These are phyloP conservation scores for Yamadazyma siamensis DNA, from an alignment of 1,139 yeast genomes.

Conservation along the genomic window DNA sequence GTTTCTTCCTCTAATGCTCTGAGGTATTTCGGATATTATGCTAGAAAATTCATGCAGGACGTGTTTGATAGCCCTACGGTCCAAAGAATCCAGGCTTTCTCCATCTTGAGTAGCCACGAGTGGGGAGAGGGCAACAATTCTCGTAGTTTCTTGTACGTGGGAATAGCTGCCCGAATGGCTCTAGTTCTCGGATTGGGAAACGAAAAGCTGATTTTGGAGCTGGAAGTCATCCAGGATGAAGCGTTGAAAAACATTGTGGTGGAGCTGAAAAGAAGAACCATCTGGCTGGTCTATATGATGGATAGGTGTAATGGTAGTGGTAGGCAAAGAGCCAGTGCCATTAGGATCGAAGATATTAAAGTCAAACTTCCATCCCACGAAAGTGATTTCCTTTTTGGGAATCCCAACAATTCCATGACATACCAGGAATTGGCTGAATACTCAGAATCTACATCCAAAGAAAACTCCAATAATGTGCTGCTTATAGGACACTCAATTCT, in stretches of 20 bases:
- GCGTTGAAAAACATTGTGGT: slow-evolving; percentile 15
- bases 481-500: slow-evolving; percentile 21
- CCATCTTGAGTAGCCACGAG: slow-evolving; percentile 36
- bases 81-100: slow-evolving; percentile 34
- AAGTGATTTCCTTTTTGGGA: slow-evolving; percentile 23
- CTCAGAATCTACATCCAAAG: neutral
- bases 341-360: slow-evolving; percentile 22
- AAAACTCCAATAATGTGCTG: neutral
- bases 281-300: slow-evolving; percentile 43
- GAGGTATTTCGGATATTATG: slow-evolving; percentile 39
- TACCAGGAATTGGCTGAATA: slow-evolving; percentile 11
- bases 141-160: slow-evolving; percentile 33
- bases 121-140: slow-evolving; percentile 42
- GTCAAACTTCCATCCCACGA: slow-evolving; percentile 23
- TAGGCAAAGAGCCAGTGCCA: slow-evolving; percentile 28
- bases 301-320: slow-evolving; percentile 40
- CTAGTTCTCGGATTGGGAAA: slow-evolving; percentile 31
- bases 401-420: slow-evolving; percentile 12
- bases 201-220: slow-evolving; percentile 14
- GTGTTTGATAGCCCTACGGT: slow-evolving; percentile 37
- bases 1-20: slow-evolving; percentile 27
- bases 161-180: slow-evolving; percentile 40
- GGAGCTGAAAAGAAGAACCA: slow-evolving; percentile 33
- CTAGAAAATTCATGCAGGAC: slow-evolving; percentile 24
- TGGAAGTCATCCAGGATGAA: slow-evolving; percentile 11